Conservation (phyloP, 164 flowering plant species). For the Magnolia changhungtana region DNA sequence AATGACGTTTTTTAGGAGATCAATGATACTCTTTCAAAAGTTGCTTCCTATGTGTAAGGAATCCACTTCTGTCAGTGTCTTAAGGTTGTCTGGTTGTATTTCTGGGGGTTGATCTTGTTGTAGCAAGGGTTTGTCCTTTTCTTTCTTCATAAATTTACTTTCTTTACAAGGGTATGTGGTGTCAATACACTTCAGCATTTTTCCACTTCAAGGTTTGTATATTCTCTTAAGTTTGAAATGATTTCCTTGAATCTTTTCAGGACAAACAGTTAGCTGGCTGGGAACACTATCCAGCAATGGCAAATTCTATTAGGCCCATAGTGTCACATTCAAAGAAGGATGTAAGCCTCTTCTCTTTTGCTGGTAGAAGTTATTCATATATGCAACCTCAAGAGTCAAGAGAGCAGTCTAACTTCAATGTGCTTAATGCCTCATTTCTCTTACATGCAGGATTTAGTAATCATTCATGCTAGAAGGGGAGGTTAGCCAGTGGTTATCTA, state of each 20-base stretch:
- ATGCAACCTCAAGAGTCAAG: background rate
- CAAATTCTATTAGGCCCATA: slow-evolving; percentile 37
- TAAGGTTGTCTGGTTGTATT: too few species aligned
- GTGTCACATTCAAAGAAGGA: slow-evolving; percentile 49
- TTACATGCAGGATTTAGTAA: slow-evolving; percentile 49
- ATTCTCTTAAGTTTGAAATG: background rate
- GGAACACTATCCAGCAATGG: slow-evolving; percentile 40
- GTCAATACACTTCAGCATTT: background rate
- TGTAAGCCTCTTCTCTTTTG: slow-evolving; percentile 34
- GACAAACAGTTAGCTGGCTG: slow-evolving; percentile 32
- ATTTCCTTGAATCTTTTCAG: slow-evolving; percentile 27
- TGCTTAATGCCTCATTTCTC: background rate
- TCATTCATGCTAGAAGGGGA: slow-evolving; percentile 60
- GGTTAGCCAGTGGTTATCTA: slow-evolving; percentile 81
- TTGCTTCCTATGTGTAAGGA: too few species aligned
- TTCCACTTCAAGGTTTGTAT: background rate
- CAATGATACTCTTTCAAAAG: too few species aligned
- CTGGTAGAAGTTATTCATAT: background rate
- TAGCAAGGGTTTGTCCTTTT: too few species aligned
- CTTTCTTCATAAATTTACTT: too few species aligned
- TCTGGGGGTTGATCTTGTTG: too few species aligned
- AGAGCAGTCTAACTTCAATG: background rate
- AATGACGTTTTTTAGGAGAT: too few species aligned
- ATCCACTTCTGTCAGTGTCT: too few species aligned
- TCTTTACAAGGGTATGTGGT: background rate